These are phyloP conservation scores for Pyrenochaeta sp. DNA, from an alignment of 2,329 filamentous ascomycete genomes.

Conservation along the genomic window DNA sequence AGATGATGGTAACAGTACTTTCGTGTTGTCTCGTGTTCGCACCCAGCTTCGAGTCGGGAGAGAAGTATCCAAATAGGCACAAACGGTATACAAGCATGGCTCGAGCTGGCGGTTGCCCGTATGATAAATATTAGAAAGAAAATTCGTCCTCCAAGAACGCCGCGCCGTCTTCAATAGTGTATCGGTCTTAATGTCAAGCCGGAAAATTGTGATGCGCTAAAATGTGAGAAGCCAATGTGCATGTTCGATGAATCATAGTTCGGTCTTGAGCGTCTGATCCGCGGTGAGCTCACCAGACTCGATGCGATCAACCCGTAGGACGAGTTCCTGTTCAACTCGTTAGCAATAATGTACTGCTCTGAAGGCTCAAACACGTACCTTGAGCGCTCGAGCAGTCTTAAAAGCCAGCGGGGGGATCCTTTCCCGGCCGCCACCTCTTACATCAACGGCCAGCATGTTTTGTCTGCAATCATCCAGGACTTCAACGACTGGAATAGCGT, in stretches of 20 bases:
- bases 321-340: constrained; percentile 45
- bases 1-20: constrained; percentile 16
- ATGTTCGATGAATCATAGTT: constrained; percentile 30
- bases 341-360: constrained; percentile 14
- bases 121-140: background rate
- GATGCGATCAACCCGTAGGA: constrained; percentile 52
- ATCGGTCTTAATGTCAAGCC: background rate
- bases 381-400: constrained; percentile 82
- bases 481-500: constrained; percentile 59
- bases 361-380: constrained; percentile 54
- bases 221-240: background rate
- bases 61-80: constrained; percentile 17
- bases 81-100: background rate
- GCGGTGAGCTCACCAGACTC: constrained; percentile 50
- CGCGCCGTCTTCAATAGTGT: background rate
- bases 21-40: constrained; percentile 15
- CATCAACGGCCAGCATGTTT: constrained; percentile 70
- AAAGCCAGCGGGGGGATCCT: constrained; percentile 84
- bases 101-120: background rate
- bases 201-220: background rate
- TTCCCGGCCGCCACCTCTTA: constrained; percentile 67
- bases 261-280: constrained; percentile 43
- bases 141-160: background rate
- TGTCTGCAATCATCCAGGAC: constrained; percentile 70
- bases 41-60: constrained; percentile 8